Evolutionary conservation across 2,329 filamentous ascomycete genomes (phyloP).

Genomic region (Emmonsia crescens): DNA sequence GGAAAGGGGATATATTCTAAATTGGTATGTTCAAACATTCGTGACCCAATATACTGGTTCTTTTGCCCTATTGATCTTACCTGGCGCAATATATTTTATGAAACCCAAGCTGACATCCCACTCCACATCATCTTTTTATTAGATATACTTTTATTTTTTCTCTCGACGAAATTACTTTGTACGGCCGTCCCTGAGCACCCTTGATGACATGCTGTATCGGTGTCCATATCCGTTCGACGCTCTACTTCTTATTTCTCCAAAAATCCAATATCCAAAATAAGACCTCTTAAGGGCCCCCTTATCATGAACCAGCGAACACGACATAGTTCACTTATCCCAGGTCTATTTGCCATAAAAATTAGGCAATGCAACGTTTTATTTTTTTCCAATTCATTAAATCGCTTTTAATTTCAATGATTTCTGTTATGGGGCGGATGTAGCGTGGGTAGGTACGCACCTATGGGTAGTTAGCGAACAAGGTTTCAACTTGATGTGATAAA

Average conservation of each 20-base stretch:
- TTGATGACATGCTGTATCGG: neutral
- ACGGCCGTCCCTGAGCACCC: too few relatives aligned
- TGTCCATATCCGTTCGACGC: neutral
- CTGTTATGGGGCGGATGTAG: too few relatives aligned
- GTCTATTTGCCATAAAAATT: neutral
- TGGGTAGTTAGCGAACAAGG: too few relatives aligned
- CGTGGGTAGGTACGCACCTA: too few relatives aligned
- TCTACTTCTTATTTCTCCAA: neutral
- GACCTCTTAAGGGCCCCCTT: neutral
- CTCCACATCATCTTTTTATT: neutral
- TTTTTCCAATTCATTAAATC: too few relatives aligned
- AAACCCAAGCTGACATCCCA: neutral
- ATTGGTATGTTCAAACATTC: slow-evolving; percentile 10
- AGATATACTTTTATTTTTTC: neutral
- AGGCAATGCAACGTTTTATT: too few relatives aligned
- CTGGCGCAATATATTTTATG: neutral
- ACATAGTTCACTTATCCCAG: neutral
- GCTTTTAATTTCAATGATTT: too few relatives aligned
- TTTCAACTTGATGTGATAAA: too few relatives aligned
- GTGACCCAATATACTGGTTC: neutral
- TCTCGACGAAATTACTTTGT: neutral
- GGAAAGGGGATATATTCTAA: slow-evolving; percentile 14
- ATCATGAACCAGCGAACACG: neutral
- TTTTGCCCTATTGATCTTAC: neutral
- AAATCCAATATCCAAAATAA: neutral